Conservation (phyloP, 2,329 filamentous ascomycete genomes). For the Decorospora gaudefroyi region DNA sequence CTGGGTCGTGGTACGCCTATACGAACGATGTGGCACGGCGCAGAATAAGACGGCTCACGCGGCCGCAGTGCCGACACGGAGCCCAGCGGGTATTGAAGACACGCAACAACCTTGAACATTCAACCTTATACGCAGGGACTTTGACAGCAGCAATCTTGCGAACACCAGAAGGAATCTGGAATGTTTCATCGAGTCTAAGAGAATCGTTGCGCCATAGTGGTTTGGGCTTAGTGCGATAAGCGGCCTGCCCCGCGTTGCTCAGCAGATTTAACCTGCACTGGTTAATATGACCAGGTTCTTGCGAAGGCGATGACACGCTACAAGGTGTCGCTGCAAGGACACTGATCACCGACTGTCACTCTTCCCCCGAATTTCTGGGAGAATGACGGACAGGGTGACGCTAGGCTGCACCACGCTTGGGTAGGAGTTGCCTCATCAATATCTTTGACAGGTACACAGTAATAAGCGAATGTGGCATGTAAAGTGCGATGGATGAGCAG, state of each 20-base stretch:
- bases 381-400: conserved; percentile 16
- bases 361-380: conserved; percentile 38
- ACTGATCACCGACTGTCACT: conserved; percentile 9
- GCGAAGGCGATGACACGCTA: conserved; percentile 1
- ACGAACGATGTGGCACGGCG: conserved; percentile 19
- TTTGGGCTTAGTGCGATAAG: conserved; percentile 16
- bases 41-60: conserved; percentile 29
- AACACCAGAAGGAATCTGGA: conserved; percentile 7
- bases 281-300: conserved; percentile 4
- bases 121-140: conserved; percentile 20
- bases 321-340: conserved; percentile 2
- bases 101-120: conserved; percentile 9
- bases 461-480: conserved; percentile 26
- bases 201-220: conserved; percentile 11
- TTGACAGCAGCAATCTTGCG: conserved; percentile 22
- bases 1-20: conserved; percentile 10
- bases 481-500: conserved; percentile 23
- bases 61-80: conserved; percentile 26
- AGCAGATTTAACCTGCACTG: conserved; percentile 7
- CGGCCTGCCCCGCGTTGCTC: conserved; percentile 16
- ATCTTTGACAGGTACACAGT: conserved; percentile 1
- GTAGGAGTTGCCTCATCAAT: conserved; percentile 23
- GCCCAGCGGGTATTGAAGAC: not conserved
- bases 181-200: conserved; percentile 5
- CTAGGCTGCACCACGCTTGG: conserved; percentile 16